Conservation (phyloP, 2,329 filamentous ascomycete species). For the Elsinoe arachidis region DNA sequence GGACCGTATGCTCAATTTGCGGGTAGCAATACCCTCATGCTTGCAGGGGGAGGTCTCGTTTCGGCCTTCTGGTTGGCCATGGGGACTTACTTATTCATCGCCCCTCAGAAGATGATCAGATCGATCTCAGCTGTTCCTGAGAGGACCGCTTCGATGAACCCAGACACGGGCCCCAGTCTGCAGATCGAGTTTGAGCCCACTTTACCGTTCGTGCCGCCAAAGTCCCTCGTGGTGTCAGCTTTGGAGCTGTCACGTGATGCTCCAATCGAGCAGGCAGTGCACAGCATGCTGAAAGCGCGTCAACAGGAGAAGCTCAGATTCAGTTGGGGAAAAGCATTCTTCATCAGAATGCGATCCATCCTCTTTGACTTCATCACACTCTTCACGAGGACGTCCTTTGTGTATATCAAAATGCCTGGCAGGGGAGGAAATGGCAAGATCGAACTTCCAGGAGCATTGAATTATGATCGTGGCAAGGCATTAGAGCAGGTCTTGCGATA, state of each 20-base stretch:
- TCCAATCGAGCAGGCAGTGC: not conserved
- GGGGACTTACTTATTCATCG: not conserved
- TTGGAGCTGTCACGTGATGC: conserved; percentile 5
- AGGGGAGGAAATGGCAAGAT: conserved; percentile 6
- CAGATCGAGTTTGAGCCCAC: conserved; percentile 7
- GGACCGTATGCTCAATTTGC: conserved; percentile 2
- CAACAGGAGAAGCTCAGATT: conserved; percentile 5
- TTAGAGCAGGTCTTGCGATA: conserved; percentile 3
- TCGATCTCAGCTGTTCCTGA: conserved; percentile 10
- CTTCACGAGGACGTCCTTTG: conserved; percentile 9
- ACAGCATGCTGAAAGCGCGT: not conserved
- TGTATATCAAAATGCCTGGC: conserved; percentile 1
- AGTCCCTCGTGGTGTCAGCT: not conserved
- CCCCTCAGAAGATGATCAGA: conserved; percentile 11
- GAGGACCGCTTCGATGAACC: not conserved
- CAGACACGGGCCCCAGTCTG: not conserved
- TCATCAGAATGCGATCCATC: not conserved
- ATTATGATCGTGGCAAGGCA: conserved; percentile 2
- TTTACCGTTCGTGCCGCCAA: not conserved
- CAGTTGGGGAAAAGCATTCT: conserved; percentile 11
- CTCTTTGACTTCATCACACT: conserved; percentile 7
- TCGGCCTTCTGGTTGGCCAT: not conserved
- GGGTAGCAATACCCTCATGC: not conserved
- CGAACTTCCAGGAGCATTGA: conserved; percentile 3
- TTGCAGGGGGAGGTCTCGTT: not conserved